Conservation (phyloP, 2,329 filamentous ascomycete species). For the Aspergillus tubingensis region DNA sequence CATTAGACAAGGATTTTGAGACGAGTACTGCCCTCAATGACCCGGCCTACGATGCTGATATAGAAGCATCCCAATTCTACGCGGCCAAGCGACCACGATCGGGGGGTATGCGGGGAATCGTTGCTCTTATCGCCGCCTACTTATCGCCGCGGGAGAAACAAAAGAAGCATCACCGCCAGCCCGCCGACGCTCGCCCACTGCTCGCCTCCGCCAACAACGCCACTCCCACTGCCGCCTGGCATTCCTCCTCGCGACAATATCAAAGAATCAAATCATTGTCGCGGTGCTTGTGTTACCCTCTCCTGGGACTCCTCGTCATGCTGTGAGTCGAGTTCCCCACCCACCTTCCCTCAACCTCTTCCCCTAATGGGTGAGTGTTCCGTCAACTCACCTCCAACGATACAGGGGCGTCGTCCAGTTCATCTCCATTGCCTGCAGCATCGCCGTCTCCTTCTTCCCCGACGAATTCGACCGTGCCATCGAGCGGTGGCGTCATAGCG, state of each 20-base stretch:
- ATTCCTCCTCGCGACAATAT: neutral
- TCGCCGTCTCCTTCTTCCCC: constrained; percentile 45
- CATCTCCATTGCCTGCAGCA: constrained; percentile 39
- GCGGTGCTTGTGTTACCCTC: constrained; percentile 21
- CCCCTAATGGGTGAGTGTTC: neutral
- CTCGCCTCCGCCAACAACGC: neutral
- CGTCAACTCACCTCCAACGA: neutral
- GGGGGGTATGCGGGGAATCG: neutral
- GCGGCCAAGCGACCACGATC: neutral
- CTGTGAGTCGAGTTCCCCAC: constrained; percentile 28
- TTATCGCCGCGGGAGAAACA: neutral
- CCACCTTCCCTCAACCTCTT: neutral
- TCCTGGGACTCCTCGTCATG: constrained; percentile 35
- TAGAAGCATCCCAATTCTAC: neutral
- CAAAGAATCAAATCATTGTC: neutral
- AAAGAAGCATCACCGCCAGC: neutral
- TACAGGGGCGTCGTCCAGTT: constrained; percentile 45
- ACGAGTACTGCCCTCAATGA: neutral
- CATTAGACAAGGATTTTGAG: neutral
- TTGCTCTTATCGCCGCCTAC: neutral
- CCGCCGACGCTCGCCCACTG: neutral
- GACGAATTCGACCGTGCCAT: constrained; percentile 43
- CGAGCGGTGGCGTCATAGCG: constrained; percentile 44
- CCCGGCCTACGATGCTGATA: neutral
- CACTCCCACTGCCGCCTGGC: neutral